These are phyloP conservation scores for Moesziomyces parantarcticus DNA, from an alignment of 1,284 basidiomycete species.

Conservation along the genomic window DNA sequence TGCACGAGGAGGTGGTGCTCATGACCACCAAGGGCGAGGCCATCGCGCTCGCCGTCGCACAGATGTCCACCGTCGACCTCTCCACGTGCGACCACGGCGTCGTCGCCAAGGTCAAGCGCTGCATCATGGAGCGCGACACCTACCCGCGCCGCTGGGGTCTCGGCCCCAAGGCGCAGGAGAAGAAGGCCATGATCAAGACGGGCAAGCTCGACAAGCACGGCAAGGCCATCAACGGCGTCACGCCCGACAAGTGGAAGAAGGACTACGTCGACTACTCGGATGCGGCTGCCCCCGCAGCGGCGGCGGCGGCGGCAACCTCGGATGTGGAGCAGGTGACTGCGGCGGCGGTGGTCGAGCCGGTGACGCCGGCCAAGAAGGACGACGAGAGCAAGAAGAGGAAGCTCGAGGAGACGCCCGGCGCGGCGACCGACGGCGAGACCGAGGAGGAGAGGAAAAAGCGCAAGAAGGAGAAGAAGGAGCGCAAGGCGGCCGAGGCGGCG, in stretches of 20 bases:
- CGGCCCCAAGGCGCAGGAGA: constrained; percentile 93
- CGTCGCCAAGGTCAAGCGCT: constrained; percentile 98
- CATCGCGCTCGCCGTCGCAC: constrained; percentile 83
- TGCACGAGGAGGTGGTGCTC: constrained; percentile 96
- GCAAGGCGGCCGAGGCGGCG: constrained; percentile 61
- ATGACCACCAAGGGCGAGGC: constrained; percentile 99
- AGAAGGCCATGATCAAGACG: constrained; percentile 84
- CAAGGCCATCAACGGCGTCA: constrained; percentile 87
- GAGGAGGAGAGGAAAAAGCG: constrained; percentile 66
- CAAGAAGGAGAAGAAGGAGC: constrained; percentile 68
- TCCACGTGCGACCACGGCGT: constrained; percentile 99
- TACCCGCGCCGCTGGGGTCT: constrained; percentile 98
- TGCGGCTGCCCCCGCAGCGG: constrained; percentile 65
- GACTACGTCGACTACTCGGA: constrained; percentile 89
- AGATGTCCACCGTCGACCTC: constrained; percentile 97
- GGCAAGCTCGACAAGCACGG: constrained; percentile 97
- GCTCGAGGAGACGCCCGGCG: constrained; percentile 55
- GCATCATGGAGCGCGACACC: constrained; percentile 98
- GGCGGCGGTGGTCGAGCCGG: constrained; percentile 40
- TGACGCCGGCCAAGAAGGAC: constrained; percentile 41
- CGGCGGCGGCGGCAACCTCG: constrained; percentile 48
- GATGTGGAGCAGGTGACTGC: constrained; percentile 29
- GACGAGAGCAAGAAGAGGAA: constrained; percentile 70
- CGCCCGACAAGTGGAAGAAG: constrained; percentile 88
- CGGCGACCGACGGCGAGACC: constrained; percentile 51